Base-by-base conservation (phyloP, 2,329 filamentous ascomycete genomes). In the Fusarium devonianum region DNA sequence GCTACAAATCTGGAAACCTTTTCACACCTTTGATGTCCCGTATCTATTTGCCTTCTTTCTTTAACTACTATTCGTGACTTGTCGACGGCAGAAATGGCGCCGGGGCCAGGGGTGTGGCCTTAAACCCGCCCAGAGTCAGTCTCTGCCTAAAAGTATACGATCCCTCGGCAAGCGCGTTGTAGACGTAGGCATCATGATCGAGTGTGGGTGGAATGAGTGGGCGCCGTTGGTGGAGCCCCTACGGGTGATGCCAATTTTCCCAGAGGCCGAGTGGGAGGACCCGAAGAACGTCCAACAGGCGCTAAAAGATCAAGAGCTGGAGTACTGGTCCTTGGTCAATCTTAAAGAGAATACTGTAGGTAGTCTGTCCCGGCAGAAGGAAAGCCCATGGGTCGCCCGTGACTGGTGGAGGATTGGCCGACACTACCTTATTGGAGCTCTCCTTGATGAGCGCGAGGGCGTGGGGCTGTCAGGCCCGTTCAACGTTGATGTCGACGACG, bases 221-320 rank as follows among this genome's bases (percentile, higher is more conserved):
- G 39, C 39, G 38, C 30, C 13, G 42, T 22, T 21, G 43, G 60
- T 62, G 60, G 60, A 45, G 60, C 40, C 39, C 35, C 23, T 41
- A 32, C 41, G 42, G 53, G 53, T 47, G 54, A 26, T 50, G 29
- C 41, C 26, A 53, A 42, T 34, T 53, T 56, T 56, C 37, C 19
- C 46, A 49, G 46, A 49, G 41, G 48, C 39, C 44, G 25, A 36
- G 35, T 39, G 45, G 43, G 36, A 53, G 60, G 37, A 50, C 42
- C 49, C 49, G 55, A 33, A 36, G 23, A 41, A 22, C 34, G 29
- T 37, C 34, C 26, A 50, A 19, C 23, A 45, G 50, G 49, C 49
- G 58, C 62, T 60, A n/a, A 60, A 45, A 53, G 56, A 56, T 56
- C 56, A 59, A 56, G 40, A 56, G 59, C 56, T 49, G 39, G 19